Percentiles rank a stretch among this genome's conserved stretches.
phyloP scores from a whole-genome alignment of 768 basidiomycete species.

The Cytidiella melzeri region DNA sequence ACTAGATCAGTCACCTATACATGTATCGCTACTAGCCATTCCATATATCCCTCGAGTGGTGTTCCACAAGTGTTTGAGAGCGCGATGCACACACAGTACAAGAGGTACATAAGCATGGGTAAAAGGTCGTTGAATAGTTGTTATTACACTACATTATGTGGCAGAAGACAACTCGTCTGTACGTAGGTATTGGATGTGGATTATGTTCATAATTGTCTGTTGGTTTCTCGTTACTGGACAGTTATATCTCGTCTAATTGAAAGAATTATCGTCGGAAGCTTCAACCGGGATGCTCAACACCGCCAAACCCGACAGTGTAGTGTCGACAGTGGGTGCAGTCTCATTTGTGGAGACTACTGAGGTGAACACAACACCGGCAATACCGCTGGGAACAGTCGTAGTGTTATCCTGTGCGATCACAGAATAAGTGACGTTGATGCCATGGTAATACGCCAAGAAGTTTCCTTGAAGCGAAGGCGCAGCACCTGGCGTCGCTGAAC shows the following conservation, averaged over 20 bases:
- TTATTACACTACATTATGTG: too few relatives aligned
- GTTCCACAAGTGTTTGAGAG: too few relatives aligned
- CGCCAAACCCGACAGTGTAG: constrained; percentile 52
- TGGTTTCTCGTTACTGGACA: too few relatives aligned
- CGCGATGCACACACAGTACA: too few relatives aligned
- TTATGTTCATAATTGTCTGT: too few relatives aligned
- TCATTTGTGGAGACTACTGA: constrained; percentile 33
- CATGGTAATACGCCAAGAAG: constrained; percentile 46
- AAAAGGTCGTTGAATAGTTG: too few relatives aligned
- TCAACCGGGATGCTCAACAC: constrained; percentile 21
- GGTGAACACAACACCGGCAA: constrained; percentile 47
- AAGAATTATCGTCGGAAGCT: not conserved
- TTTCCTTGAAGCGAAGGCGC: not conserved
- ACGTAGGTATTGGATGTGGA: too few relatives aligned
- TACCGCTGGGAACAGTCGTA: constrained; percentile 34
- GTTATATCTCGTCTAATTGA: too few relatives aligned
- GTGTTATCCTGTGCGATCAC: constrained; percentile 25
- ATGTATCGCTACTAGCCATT: not conserved
- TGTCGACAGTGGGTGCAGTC: constrained; percentile 34
- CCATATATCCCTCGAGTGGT: too few relatives aligned
- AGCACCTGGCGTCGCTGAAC: constrained; percentile 11
- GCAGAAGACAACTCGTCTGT: too few relatives aligned
- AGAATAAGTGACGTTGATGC: constrained; percentile 38
- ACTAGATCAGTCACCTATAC: not conserved
- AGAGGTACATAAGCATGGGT: too few relatives aligned